These are phyloP conservation scores for Boletales sp. DNA, from an alignment of 768 basidiomycete species.

Conservation along the genomic window DNA sequence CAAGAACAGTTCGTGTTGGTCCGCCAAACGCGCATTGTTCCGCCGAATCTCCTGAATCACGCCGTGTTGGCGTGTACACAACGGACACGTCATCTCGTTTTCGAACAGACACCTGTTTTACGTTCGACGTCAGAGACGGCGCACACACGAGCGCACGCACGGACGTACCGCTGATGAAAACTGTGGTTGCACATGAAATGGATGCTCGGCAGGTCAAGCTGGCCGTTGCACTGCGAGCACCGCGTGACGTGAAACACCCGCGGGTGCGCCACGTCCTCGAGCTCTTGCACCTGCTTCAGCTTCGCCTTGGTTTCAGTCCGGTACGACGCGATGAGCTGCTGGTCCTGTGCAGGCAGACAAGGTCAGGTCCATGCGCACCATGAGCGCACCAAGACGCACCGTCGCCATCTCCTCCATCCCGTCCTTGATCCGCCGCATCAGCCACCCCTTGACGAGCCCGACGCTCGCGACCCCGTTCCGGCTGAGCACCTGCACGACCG, in stretches of 20 bases:
- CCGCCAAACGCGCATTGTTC: conserved; percentile 80
- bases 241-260: conserved; percentile 92
- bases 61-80: conserved; percentile 82
- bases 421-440: conserved; percentile 73
- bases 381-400: conserved; percentile 42
- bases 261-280: conserved; percentile 75
- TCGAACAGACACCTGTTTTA: conserved; percentile 78
- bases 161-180: conserved; percentile 82
- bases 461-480: conserved; percentile 88
- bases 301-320: too few relatives aligned
- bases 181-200: conserved; percentile 99
- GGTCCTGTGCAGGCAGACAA: conserved; percentile 53
- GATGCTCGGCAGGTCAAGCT: conserved; percentile 87
- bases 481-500: conserved; percentile 83
- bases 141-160: conserved; percentile 1
- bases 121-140: not conserved
- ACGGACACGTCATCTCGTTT: conserved; percentile 86
- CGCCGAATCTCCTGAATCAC: conserved; percentile 86
- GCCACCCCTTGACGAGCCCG: conserved; percentile 88
- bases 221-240: conserved; percentile 85
- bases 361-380: not conserved
- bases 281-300: conserved; percentile 74
- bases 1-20: conserved; percentile 81
- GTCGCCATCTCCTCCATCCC: conserved; percentile 75
- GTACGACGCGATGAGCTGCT: conserved; percentile 79